Percentiles rank a stretch among this genome's conserved stretches.
Conservation (phyloP, 306 rosid species). For the Dalbergia cultrata region DNA sequence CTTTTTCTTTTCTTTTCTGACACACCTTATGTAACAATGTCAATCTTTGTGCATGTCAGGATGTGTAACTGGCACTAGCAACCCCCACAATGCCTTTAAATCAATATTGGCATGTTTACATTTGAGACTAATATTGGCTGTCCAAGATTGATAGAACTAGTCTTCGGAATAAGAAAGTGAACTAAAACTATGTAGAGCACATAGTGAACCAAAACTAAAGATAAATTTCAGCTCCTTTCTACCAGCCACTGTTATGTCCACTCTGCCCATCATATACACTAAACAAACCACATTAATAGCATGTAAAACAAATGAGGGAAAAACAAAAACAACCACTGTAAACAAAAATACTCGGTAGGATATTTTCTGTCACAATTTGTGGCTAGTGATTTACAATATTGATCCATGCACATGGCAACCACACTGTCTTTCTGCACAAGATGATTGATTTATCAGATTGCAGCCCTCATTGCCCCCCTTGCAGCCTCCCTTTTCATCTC, state of each 20-base stretch:
- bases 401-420: constrained; percentile 37
- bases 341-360: constrained; percentile 34
- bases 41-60: too few species aligned
- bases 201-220: background rate
- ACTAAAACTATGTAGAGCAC: background rate
- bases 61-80: too few species aligned
- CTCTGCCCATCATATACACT: constrained; percentile 40
- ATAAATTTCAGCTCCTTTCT: constrained; percentile 35
- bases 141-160: background rate
- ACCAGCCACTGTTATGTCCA: constrained; percentile 44
- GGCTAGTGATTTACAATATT: constrained; percentile 69
- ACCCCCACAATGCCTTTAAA: too few species aligned
- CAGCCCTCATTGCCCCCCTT: constrained; percentile 82
- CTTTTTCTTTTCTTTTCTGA: too few species aligned
- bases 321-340: constrained; percentile 10
- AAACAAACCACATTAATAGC: constrained; percentile 43
- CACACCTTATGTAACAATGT: too few species aligned
- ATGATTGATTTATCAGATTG: constrained; percentile 54
- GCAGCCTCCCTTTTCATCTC: constrained; percentile 84
- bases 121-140: too few species aligned
- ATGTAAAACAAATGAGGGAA: constrained; percentile 24
- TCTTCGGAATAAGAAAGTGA: background rate
- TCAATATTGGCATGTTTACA: too few species aligned
- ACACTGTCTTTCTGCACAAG: constrained; percentile 34
- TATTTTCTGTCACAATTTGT: constrained; percentile 28